Evolutionary conservation across 2,329 filamentous ascomycete species (phyloP), one percentile per base, ranked within the genome.

Genomic region (Diplodia intermedia): DNA sequence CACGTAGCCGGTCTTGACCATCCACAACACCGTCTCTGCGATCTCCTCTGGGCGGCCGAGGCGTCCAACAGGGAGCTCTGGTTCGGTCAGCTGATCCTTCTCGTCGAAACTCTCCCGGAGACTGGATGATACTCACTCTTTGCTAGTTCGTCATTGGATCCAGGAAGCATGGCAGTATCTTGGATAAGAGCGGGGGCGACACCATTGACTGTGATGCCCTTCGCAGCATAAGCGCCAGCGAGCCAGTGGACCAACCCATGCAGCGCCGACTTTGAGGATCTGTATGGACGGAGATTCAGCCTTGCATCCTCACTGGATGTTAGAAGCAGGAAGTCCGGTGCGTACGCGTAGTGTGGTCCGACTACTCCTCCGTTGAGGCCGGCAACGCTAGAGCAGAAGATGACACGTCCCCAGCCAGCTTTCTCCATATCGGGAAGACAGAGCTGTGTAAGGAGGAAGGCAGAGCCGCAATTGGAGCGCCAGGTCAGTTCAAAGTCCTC

Each of bases 171-270:
- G 18, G 75, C 77, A 20, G 83, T 83, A 15, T 77, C 76, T 43
- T 81, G 77, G 68, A 84, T 82, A 72, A 84, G 71, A 9, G 82
- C 82, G 9, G 83, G 82, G 20, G 82, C 82, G 15, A 84, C 78
- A 43, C 80, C 82, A 71, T 85, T 85, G 0, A 83, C 81, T 20
- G 81, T 83, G 52, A 85, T 76, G 14, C 81, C 82, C 60, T 79
- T 80, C 69, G 75, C 79, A 7, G 78, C 80, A 70, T 84, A 81
- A 62, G 76, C 75, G 3, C 70, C 72, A 1, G 81, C 79, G 26
- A 85, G 71, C 76, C 82, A 84, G 72, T 83, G 81, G 69, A 84
- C 76, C 72, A 84, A 77, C 26, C 80, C 81, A 70, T 81, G 82
- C 54, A 84, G 69, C 1, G 82, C 82, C 55, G 79, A 80, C 72